These are phyloP conservation scores for Hypoxylon subgilvum DNA, from an alignment of 495 filamentous ascomycete species.

Conservation along the genomic window DNA sequence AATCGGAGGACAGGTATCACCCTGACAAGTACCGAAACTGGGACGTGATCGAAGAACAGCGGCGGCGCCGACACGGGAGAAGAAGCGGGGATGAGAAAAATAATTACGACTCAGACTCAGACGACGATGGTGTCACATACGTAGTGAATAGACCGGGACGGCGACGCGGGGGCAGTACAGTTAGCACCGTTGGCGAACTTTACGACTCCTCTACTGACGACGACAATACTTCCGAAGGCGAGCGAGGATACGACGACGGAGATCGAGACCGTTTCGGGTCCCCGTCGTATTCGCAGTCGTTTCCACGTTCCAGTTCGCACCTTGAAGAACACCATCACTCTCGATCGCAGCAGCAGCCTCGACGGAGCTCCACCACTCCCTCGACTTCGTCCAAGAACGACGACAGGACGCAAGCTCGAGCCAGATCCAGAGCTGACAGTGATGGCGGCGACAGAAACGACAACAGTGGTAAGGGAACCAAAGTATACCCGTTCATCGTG, in stretches of 20 bases:
- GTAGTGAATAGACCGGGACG: conserved; percentile 23
- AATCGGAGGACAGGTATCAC: conserved; percentile 28
- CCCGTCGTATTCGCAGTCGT: conserved; percentile 29
- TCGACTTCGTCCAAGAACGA: conserved; percentile 9
- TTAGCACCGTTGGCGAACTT: conserved; percentile 31
- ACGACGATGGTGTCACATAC: conserved; percentile 28
- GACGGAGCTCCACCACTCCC: conserved; percentile 26
- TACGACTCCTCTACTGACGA: conserved; percentile 41
- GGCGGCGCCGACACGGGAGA: conserved; percentile 1
- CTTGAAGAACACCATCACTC: conserved; percentile 16
- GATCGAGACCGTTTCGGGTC: conserved; percentile 4
- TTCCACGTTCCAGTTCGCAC: conserved; percentile 20
- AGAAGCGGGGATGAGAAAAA: conserved; percentile 27
- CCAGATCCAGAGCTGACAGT: conserved; percentile 7
- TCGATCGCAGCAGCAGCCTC: conserved; percentile 8
- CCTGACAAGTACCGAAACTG: conserved; percentile 40
- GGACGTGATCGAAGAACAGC: conserved; percentile 29
- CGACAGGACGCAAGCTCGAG: not conserved
- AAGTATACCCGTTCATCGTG: conserved; percentile 50
- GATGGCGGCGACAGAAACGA: conserved; percentile 4
- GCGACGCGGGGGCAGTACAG: conserved; percentile 26
- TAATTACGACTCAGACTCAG: conserved; percentile 1
- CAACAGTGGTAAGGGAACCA: conserved; percentile 32
- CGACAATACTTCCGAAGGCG: conserved; percentile 3
- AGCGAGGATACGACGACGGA: not conserved